Base-by-base conservation (phyloP, 1,284 basidiomycete genomes). In the Apiotrichum akiyoshidainum region DNA sequence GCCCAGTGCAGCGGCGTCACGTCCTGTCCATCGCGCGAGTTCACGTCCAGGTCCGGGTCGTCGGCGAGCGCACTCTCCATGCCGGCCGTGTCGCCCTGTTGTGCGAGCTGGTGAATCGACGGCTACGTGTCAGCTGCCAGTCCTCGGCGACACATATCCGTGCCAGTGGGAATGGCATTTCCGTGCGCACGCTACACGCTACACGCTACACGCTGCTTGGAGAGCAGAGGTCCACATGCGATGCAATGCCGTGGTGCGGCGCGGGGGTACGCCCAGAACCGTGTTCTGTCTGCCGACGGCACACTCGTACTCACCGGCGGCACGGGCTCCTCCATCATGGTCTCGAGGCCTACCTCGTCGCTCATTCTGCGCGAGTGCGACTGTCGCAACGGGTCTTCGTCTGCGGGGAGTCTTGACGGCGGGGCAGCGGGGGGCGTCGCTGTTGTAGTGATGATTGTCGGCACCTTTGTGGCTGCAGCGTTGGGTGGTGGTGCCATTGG, bases 1-100 rank as follows among this genome's bases (percentile, higher is more conserved):
- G 96, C 92, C 95, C 95, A 99, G 74, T 99, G 95, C 6, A 99
- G 83, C 0, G 95, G 89, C 0, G 94, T 95, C 67, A 98, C 92
- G 68, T 92, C 92, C 75, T 96, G 89, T 22, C 84, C 81, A 78
- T 99, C 95, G 48, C 88, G 82, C 72, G 91, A 89, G 22, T 87
- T 88, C 8, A 89, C 87, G 21, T 82, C 83, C 6, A 90, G 87
- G 44, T 82, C 79, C 4, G 88, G 89, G 48, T 61, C 60, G 9
- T 51, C 39, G 0, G 86, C 87, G 65, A 96, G 83, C 31, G 84
- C 77, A 7, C 26, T 31, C 6, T 84, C 83, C 22, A 97, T 78
- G 35, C 84, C 79, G 3, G 79, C 77, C 2, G 91, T 81, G 69
- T 97, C 92, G 37, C 94, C 94, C 50, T 90, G 82, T 72, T 97